phyloP scores from a whole-genome alignment of 176 grass and related monocot genomes.

The Juncus inflexus region DNA sequence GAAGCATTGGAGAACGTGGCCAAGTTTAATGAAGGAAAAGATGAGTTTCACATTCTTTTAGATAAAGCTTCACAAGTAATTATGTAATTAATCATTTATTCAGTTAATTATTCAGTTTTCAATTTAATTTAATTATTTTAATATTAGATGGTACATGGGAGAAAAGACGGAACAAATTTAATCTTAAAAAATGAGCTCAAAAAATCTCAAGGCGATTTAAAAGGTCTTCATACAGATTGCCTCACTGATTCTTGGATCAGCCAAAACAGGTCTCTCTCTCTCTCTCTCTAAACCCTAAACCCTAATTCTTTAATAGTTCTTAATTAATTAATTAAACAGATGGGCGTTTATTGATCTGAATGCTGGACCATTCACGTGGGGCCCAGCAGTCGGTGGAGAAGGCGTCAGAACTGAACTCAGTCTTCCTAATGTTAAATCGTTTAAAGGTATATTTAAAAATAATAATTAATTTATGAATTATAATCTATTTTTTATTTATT shows the following conservation, averaged over 20 bases:
- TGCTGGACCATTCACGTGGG: conserved; percentile 93
- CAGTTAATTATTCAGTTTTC: conserved; percentile 19
- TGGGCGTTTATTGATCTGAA: conserved; percentile 97
- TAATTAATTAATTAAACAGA: conserved; percentile 26
- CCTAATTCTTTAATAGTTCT: not conserved
- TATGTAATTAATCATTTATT: not conserved
- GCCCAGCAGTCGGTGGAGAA: conserved; percentile 90
- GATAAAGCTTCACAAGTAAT: conserved; percentile 73
- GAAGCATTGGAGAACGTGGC: conserved; percentile 58
- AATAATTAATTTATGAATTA: too few relatives aligned
- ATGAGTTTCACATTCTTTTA: conserved; percentile 64
- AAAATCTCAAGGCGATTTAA: conserved; percentile 42
- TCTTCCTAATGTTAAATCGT: conserved; percentile 71
- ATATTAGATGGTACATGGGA: conserved; percentile 75
- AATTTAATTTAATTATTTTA: conserved; percentile 18
- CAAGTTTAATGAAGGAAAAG: conserved; percentile 75
- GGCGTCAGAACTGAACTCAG: conserved; percentile 90
- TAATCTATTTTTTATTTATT: too few relatives aligned
- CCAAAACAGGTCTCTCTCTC: conserved; percentile 46
- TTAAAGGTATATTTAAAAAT: conserved; percentile 47
- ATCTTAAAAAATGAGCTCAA: conserved; percentile 51
- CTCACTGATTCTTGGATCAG: conserved; percentile 95
- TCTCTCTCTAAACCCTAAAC: not conserved
- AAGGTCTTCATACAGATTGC: conserved; percentile 80
- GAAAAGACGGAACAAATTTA: conserved; percentile 72